Percentiles rank a stretch among this genome's conserved stretches.
phyloP scores from a whole-genome alignment of 768 basidiomycete species.

The Kwoniella sp. region DNA sequence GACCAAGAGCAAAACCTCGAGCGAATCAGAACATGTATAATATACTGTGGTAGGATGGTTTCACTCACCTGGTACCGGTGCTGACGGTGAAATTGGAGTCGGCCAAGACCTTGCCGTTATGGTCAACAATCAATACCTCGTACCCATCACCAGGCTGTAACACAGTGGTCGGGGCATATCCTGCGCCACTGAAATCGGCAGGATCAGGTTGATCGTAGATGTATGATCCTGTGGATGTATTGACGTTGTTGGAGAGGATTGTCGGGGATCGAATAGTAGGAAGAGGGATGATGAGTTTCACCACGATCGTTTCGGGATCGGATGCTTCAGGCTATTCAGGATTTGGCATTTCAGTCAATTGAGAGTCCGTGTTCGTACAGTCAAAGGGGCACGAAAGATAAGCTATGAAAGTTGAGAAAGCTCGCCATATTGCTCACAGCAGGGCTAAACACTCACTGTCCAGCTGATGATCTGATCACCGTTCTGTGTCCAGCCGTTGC shows the following conservation, averaged over 20 bases:
- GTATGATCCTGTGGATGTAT: conserved; percentile 3
- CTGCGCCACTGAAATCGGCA: conserved; percentile 2
- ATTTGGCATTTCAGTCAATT: background rate
- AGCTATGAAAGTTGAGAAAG: too few species aligned
- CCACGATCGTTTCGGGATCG: conserved; percentile 1
- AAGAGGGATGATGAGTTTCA: conserved; percentile 6
- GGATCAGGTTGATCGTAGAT: conserved; percentile 6
- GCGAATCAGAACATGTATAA: too few species aligned
- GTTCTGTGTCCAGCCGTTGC: conserved; percentile 1
- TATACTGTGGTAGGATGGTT: too few species aligned
- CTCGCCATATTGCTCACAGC: too few species aligned
- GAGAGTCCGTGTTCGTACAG: background rate
- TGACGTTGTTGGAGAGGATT: conserved; percentile 7
- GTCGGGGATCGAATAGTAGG: background rate
- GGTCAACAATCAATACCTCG: background rate
- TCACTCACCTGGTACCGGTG: conserved; percentile 2
- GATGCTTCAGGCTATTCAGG: background rate
- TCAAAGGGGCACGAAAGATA: too few species aligned
- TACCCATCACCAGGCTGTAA: conserved; percentile 11
- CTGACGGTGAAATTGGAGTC: conserved; percentile 1
- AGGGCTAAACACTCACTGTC: conserved; percentile 2
- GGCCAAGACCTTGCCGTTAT: conserved; percentile 1
- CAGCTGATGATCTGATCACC: conserved; percentile 8
- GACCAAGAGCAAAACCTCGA: too few species aligned
- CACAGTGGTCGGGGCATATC: background rate